A percentile compares a stretch with the other conserved stretches of the same genome.
Conservation (phyloP, 1,284 basidiomycete species). For the Schizophyllum amplum region DNA sequence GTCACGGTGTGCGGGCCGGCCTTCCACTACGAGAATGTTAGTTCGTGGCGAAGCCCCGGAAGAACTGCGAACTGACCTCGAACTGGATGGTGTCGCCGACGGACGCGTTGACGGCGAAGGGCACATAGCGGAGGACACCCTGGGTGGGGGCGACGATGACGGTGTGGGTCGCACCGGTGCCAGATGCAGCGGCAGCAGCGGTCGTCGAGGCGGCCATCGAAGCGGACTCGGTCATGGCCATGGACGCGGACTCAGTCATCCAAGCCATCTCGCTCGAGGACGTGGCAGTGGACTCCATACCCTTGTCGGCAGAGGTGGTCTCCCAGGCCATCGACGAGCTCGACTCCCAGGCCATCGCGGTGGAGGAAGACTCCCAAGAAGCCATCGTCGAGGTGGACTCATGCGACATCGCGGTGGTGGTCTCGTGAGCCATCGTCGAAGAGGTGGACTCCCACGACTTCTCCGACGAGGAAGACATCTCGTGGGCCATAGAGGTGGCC, state of each 20-base stretch:
- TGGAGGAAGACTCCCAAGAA: conserved; percentile 20
- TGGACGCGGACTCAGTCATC: conserved; percentile 29
- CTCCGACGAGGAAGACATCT: not conserved
- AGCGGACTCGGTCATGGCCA: conserved; percentile 21
- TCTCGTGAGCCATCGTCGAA: conserved; percentile 1
- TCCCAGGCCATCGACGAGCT: conserved; percentile 40
- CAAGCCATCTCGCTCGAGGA: not conserved
- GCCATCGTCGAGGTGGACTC: conserved; percentile 16
- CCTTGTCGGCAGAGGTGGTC: conserved; percentile 33
- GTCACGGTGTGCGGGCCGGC: conserved; percentile 74
- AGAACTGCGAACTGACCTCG: conserved; percentile 7
- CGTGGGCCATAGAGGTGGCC: conserved; percentile 23
- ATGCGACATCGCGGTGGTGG: conserved; percentile 9
- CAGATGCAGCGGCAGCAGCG: conserved; percentile 25
- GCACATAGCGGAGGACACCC: conserved; percentile 67
- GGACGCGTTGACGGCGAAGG: conserved; percentile 64
- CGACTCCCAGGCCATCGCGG: conserved; percentile 27
- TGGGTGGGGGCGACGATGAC: conserved; percentile 69
- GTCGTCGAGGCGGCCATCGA: conserved; percentile 20
- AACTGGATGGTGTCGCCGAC: conserved; percentile 69
- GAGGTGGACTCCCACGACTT: not conserved
- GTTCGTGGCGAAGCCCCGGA: not conserved
- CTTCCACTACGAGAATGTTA: conserved; percentile 39
- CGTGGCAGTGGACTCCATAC: too few relatives aligned
- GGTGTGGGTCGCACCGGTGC: conserved; percentile 55